Evolutionary conservation across 1,139 yeast species (phyloP), one percentile per base, ranked within the genome.

Genomic region (Meyerozyma athensensis): DNA sequence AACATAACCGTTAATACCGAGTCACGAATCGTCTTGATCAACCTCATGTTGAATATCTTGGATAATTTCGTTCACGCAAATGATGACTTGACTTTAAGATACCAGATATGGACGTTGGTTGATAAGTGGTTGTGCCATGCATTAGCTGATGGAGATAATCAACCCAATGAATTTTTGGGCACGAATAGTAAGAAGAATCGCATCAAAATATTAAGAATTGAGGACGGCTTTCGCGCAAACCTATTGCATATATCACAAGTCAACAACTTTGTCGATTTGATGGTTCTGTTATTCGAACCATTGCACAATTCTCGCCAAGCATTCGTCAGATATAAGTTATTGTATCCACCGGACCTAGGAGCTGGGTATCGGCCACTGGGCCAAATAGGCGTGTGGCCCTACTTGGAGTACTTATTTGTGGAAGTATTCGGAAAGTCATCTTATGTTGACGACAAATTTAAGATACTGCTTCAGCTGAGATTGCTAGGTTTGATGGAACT

Each of bases 351-450:
- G 7, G 77, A 74, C 39, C 58, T 87, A 20, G 96, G 96, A 0
- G 58, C 57, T 12, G 67, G 70, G 1, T 76, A 80, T 46, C 70
- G 95, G 50, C 43, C 49, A 20, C 57, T 59, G 36, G 75, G 59
- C 39, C 58, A 71, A 35, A 61, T 69, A 12, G 96, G 96, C 3
- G 60, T 87, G 8, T 79, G 90, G 79, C 90, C 95, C 3, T 90
- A 89, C 49, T 61, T 86, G 38, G 94, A 86, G 42, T 87, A 77
- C 49, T 55, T 87, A 19, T 56, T 85, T 30, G 60, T 71, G n/a
- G 85, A 83, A 32, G 77, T 87, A 1, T 77, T 90, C 47, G 74
- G 72, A 13, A 71, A 72, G 24, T 50, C 75, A 2, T 34, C 46
- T 8, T 50, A 53, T 19, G 59, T 75, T 0, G 58, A 58, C 0